These are phyloP conservation scores for Nitzschia putrida DNA, from an alignment of 108 stramenopile species.

Conservation along the genomic window DNA sequence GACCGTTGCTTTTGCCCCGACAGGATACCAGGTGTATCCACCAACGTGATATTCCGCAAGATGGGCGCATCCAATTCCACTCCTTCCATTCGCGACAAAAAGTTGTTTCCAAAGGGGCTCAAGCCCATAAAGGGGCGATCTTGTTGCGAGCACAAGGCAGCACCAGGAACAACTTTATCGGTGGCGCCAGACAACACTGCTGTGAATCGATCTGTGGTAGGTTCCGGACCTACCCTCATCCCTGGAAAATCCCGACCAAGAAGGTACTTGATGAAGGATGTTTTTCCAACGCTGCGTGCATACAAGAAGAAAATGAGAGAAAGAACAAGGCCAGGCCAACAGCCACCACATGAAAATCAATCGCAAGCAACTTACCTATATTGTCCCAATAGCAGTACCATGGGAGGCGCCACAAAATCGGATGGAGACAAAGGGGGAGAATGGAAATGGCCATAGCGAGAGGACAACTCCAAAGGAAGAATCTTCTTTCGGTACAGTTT, in stretches of 20 bases:
- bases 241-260: slow-evolving; percentile 95
- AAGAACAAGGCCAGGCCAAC: not conserved
- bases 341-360: not conserved
- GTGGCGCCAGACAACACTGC: slow-evolving; percentile 81
- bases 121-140: slow-evolving; percentile 95
- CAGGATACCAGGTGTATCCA: slow-evolving; percentile 99
- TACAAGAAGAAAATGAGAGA: not conserved
- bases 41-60: slow-evolving; percentile 89
- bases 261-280: slow-evolving; percentile 88
- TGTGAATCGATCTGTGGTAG: slow-evolving; percentile 87
- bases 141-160: slow-evolving; percentile 89
- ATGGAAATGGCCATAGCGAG: slow-evolving; percentile 94
- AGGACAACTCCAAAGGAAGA: slow-evolving; percentile 80
- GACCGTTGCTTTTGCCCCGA: slow-evolving; percentile 96
- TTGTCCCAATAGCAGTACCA: slow-evolving; percentile 94
- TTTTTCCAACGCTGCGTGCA: slow-evolving; percentile 87
- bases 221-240: slow-evolving; percentile 96
- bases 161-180: slow-evolving; percentile 87
- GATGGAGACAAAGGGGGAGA: slow-evolving; percentile 94
- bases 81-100: slow-evolving; percentile 90
- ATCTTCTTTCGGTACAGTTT: slow-evolving; percentile 84
- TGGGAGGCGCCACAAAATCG: slow-evolving; percentile 97
- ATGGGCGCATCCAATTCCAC: slow-evolving; percentile 82
- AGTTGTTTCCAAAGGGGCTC: slow-evolving; percentile 95
- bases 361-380: slow-evolving; percentile 51